Evolutionary conservation across 1,284 basidiomycete genomes (phyloP), one percentile per base, ranked within the genome.

Genomic region (Rhodotorula sp.): DNA sequence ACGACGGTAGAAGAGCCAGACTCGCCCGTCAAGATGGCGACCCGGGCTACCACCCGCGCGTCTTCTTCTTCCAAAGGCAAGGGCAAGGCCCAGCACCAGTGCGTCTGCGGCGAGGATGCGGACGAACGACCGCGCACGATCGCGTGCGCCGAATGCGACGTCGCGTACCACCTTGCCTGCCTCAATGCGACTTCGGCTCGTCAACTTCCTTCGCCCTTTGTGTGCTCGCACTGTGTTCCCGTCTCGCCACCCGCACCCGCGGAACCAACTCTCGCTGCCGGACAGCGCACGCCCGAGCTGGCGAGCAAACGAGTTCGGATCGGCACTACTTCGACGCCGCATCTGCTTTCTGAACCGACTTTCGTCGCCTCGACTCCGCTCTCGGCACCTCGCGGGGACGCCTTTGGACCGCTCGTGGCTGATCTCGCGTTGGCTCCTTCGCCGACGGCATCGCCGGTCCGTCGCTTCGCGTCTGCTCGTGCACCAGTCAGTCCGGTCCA

Each of bases 141-240:
- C 26, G 56, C 23, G 20, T 79, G 78, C 70, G 70, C 60, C 52
- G 62, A 65, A n/a, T 79, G 77, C 65, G 62, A 62, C 46, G 58
- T 56, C 8, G 69, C 69, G 60, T 74, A 66, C 56, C 78, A 79
- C 59, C 70, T 78, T 52, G 70, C 64, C 20, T 76, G 77, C 62
- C 48, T 79, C 23, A 58, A 52, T 26, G 60, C 74, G 46, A 43
- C 66, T 31, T 70, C 68, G 6, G 64, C 60, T 8, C 68, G 69
- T 3, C 69, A 70, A 10, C 68, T 78, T 3, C 71, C 71, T 3
- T 61, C 69, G 48, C 54, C 65, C 21, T 79, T 74, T 77, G 54
- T 69, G 52, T 68, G 75, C 69, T n/a, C 72, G 62, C 58, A 71
- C 58, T 73, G 78, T 67, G 54, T 78, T 65, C 23, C 23, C 7